phyloP scores from a whole-genome alignment of 2,329 filamentous ascomycete species.

The Stagonosporopsis rhizophila region DNA sequence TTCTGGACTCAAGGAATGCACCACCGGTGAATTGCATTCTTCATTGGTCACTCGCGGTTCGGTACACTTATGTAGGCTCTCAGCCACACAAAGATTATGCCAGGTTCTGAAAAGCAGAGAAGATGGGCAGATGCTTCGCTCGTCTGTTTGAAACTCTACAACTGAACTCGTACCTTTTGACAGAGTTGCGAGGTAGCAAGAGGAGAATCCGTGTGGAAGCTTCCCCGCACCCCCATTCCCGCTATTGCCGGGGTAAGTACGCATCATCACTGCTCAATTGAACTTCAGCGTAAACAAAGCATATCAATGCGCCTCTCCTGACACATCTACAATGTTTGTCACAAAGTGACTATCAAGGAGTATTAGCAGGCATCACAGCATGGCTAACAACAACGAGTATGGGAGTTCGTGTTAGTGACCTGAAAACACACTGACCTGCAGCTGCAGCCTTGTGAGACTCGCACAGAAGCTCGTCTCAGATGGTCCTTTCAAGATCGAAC shows the following conservation, averaged over 20 bases:
- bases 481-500: conserved; percentile 45
- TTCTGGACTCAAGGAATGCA: neutral
- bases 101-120: neutral
- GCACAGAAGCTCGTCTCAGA: conserved; percentile 51
- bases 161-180: no score
- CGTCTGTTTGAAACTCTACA: neutral
- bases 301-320: neutral
- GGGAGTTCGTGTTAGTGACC: neutral
- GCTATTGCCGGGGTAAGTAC: conserved; percentile 7
- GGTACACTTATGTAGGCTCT: neutral
- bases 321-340: neutral
- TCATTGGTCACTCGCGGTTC: no score
- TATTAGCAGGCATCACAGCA: neutral
- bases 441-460: conserved; percentile 49
- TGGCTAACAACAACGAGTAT: conserved; percentile 20
- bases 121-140: neutral
- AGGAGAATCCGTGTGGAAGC: neutral
- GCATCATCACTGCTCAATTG: conserved; percentile 10
- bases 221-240: conserved; percentile 15
- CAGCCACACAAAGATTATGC: neutral
- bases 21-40: no score
- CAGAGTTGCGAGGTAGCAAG: neutral
- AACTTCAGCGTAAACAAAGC: neutral
- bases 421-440: conserved; percentile 1
- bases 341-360: conserved; percentile 1